Base-by-base conservation (phyloP, 441 rosid species). In the Populus hybrid region DNA sequence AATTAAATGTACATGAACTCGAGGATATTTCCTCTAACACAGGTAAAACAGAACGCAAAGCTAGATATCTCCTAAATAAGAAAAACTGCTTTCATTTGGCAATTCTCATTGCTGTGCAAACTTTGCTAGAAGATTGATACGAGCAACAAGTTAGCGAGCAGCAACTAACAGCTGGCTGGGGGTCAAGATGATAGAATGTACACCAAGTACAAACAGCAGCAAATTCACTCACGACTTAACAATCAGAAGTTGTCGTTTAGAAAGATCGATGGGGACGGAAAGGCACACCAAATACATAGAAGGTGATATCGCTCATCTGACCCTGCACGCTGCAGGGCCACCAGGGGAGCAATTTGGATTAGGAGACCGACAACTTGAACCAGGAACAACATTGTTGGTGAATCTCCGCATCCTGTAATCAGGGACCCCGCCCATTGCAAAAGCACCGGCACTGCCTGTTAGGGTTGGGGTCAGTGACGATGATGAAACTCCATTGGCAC, bases 291-390 rank as follows among this genome's bases (percentile, higher is more conserved):
- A 78, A 83, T 36, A 81, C 66, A 81, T 81, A 64, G 78, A 89
- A 82, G 82, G 74, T 69, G 53, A 78, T 77, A 72, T 82, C 32
- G 4, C 32, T 96, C 91, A 91, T 87, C 98, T 85, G 71, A 96
- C 97, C 82, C 96, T 85, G 85, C 97, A 91, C 24, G 94, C 85
- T 23, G 91, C 84, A 63, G 91, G 94, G 77, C 90, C 94, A 71
- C 92, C 89, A 0, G 95, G 95, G 28, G 98, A 90, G 83, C 91
- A 92, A 79, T 83, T 90, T 46, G 95, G 93, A 84, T 87, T 91
- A 4, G 97, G 95, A 23, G 98, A 90, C 81, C 93, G 87, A 76
- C 98, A 94, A 80, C 85, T 88, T 38, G 91, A 83, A 76, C 97
- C 94, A 3, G 97, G 96, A 74, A 94, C 97, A 74, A 91, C 86